Percentiles rank a stretch among this genome's conserved stretches.
phyloP scores from a whole-genome alignment of 176 grass and related monocot genomes.

The Triticum urartu region DNA sequence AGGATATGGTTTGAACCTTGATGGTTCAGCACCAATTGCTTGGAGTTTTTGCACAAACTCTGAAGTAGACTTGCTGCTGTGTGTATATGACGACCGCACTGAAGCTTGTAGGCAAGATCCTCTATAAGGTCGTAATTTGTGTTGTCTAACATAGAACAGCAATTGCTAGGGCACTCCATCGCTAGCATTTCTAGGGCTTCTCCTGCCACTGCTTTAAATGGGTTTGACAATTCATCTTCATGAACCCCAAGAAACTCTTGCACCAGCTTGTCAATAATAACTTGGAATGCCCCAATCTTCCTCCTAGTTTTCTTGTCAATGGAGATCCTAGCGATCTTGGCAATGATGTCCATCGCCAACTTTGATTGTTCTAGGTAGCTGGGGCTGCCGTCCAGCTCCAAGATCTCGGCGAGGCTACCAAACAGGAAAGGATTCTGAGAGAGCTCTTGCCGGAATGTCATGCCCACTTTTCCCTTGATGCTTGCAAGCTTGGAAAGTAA shows the following conservation, averaged over 20 bases:
- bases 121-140: neutral
- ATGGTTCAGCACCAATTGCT: neutral
- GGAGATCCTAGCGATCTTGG: neutral
- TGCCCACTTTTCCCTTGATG: neutral
- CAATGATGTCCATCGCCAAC: neutral
- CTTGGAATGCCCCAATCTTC: neutral
- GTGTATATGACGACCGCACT: neutral
- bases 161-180: neutral
- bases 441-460: neutral
- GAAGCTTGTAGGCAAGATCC: neutral
- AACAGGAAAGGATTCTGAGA: slow-evolving; percentile 11
- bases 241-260: neutral
- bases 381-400: neutral
- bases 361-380: neutral
- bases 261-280: neutral
- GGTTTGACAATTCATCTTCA: neutral
- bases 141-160: neutral
- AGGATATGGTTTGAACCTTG: neutral
- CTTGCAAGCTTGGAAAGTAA: neutral
- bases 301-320: neutral
- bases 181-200: neutral
- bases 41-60: neutral
- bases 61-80: neutral
- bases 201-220: neutral
- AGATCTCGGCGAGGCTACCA: neutral